phyloP scores from a whole-genome alignment of 2,329 filamentous ascomycete species.

The Fusarium dlaminii region DNA sequence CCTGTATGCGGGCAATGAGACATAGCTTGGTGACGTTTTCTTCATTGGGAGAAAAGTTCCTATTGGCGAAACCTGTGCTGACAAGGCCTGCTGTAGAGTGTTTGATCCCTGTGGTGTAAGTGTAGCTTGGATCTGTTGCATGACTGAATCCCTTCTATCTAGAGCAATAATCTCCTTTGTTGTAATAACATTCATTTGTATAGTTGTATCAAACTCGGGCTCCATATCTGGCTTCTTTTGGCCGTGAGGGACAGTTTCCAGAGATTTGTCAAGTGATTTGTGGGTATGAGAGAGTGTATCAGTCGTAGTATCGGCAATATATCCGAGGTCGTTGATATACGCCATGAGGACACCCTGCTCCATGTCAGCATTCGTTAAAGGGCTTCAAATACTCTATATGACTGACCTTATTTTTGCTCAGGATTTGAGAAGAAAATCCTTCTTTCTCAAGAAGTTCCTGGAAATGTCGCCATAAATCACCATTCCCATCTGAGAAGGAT shows the following conservation, averaged over 20 bases:
- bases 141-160: not conserved
- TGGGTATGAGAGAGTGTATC: rapidly evolving
- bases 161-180: not conserved
- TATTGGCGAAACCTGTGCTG: not conserved
- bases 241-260: too few relatives aligned
- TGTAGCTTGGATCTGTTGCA: too few relatives aligned
- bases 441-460: not conserved
- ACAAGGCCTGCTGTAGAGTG: not conserved
- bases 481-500: not conserved
- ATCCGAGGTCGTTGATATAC: not conserved
- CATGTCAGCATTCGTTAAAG: not conserved
- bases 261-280: not conserved
- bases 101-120: not conserved
- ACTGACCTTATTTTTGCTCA: not conserved
- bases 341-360: not conserved
- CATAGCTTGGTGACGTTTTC: not conserved
- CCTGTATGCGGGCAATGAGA: not conserved
- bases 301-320: not conserved
- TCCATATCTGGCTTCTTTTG: rapidly evolving
- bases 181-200: not conserved
- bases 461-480: not conserved
- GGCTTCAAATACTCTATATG: rapidly evolving
- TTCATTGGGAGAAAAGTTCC: not conserved
- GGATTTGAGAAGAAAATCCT: not conserved
- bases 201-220: not conserved